Evolutionary conservation across 257 asterid genomes (phyloP).

Genomic region (Mitragyna speciosa): DNA sequence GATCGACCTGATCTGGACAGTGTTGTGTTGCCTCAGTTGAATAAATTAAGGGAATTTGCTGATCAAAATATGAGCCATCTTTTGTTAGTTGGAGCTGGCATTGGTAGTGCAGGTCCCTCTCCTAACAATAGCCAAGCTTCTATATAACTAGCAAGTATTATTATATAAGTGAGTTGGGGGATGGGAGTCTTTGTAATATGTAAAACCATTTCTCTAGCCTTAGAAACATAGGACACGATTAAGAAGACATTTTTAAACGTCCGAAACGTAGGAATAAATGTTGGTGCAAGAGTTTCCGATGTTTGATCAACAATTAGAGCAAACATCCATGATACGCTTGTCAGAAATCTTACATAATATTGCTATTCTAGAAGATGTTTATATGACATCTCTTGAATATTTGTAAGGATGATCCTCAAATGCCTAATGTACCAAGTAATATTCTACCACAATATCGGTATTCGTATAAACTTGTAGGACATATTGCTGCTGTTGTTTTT

Average conservation of each 20-base stretch:
- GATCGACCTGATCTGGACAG: constrained; percentile 84
- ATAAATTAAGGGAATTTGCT: constrained; percentile 51
- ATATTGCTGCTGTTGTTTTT: too few relatives aligned
- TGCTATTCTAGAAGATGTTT: neutral
- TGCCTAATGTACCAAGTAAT: neutral
- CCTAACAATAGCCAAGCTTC: constrained; percentile 38
- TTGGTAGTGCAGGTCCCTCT: constrained; percentile 30
- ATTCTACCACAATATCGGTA: too few relatives aligned
- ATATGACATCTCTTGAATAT: neutral
- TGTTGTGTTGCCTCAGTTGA: constrained; percentile 61
- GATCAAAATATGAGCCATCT: constrained; percentile 41
- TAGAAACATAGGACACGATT: too few relatives aligned
- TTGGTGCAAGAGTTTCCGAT: neutral
- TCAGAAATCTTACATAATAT: neutral
- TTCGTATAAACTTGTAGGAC: too few relatives aligned
- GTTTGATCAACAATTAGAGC: neutral
- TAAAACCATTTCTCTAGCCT: neutral
- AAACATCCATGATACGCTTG: neutral
- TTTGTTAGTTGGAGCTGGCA: constrained; percentile 15
- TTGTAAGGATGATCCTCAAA: neutral
- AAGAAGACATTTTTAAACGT: neutral
- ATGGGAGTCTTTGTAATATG: neutral
- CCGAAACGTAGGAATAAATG: neutral
- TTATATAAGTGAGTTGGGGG: neutral
- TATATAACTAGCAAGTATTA: neutral